These are phyloP conservation scores for Ophiocytium majus DNA, from an alignment of 352 stramenopile species.

Conservation along the genomic window DNA sequence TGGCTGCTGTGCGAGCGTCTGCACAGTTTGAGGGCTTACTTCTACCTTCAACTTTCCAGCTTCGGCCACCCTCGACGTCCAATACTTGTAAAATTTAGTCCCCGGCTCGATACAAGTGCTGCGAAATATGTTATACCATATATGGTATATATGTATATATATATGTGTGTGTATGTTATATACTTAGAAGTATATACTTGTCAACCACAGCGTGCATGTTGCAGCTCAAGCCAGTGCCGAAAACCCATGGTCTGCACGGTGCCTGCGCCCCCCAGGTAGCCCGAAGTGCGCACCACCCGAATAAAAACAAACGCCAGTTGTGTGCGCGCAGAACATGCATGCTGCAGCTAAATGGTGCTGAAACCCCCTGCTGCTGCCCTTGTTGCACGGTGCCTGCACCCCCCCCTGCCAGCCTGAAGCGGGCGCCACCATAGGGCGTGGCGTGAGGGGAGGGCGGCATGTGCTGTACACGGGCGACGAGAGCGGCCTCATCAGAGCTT, in stretches of 20 bases:
- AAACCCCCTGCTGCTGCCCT: neutral
- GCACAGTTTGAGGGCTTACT: neutral
- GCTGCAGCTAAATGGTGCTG: neutral
- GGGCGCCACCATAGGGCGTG: neutral
- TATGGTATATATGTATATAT: too few relatives aligned
- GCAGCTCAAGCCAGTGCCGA: neutral
- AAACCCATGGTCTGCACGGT: neutral
- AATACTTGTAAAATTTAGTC: neutral
- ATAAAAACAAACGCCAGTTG: neutral
- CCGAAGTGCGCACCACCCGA: neutral
- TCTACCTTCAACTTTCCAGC: constrained; percentile 2
- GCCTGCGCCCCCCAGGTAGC: neutral
- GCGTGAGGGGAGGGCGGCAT: neutral
- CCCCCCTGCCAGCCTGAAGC: neutral
- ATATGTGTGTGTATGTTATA: neutral
- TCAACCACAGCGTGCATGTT: neutral
- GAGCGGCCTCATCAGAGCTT: constrained; percentile 29
- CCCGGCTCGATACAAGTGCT: neutral
- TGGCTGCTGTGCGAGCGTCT: neutral
- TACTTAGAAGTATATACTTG: neutral
- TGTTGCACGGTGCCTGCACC: neutral
- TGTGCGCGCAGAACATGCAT: neutral
- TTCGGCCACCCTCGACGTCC: neutral
- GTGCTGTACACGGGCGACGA: neutral
- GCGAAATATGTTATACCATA: neutral